These are phyloP conservation scores for Claviceps maximensis DNA, from an alignment of 2,329 filamentous ascomycete genomes.

Conservation along the genomic window DNA sequence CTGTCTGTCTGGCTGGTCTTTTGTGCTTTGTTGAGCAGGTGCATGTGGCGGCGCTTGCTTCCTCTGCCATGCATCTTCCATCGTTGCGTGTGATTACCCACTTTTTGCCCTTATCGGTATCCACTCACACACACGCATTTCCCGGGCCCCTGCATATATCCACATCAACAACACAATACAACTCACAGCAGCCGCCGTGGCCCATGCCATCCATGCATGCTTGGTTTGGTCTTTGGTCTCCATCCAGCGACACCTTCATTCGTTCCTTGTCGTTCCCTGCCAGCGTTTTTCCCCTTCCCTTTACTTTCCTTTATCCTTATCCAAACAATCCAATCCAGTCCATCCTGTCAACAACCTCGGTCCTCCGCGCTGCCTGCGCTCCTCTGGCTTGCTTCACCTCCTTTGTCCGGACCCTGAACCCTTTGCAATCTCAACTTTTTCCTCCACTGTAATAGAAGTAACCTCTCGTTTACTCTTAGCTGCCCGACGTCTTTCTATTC, in stretches of 20 bases:
- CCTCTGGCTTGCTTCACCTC: not conserved
- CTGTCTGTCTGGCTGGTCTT: no score
- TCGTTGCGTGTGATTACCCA: no score
- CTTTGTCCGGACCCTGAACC: not conserved
- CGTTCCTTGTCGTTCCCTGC: not conserved
- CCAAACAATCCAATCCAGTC: no score
- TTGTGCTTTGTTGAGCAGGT: not conserved
- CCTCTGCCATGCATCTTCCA: no score
- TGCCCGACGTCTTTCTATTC: not conserved
- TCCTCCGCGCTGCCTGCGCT: not conserved
- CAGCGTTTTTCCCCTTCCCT: not conserved
- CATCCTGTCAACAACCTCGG: not conserved
- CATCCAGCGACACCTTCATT: not conserved
- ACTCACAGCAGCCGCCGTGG: no score
- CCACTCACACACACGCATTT: not conserved
- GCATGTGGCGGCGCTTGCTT: not conserved
- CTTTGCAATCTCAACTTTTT: not conserved
- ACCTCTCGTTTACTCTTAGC: conserved; percentile 2
- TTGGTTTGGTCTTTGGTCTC: not conserved
- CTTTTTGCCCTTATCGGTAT: not conserved
- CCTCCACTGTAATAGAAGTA: conserved; percentile 3
- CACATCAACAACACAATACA: not conserved
- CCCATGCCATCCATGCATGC: not conserved
- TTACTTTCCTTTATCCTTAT: not conserved
- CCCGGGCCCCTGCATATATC: not conserved